phyloP scores from a whole-genome alignment of 495 filamentous ascomycete species.

The Daldinia concentrica region DNA sequence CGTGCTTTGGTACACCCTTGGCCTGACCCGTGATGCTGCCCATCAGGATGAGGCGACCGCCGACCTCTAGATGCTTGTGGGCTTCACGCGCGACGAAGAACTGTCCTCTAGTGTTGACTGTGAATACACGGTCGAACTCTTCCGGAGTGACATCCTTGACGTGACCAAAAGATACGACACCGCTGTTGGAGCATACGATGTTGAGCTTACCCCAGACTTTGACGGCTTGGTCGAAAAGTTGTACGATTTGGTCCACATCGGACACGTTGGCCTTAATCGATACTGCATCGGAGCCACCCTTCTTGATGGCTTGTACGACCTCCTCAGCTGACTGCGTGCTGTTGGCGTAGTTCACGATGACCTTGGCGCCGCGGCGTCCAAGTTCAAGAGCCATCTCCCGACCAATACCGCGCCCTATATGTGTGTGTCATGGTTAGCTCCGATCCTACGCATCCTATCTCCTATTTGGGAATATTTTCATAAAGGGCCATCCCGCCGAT shows the following conservation, averaged over 20 bases:
- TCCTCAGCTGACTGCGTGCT: constrained; percentile 68
- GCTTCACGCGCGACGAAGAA: constrained; percentile 86
- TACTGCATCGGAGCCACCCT: constrained; percentile 64
- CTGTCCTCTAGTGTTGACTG: constrained; percentile 78
- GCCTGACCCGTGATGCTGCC: constrained; percentile 62
- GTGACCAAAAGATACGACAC: constrained; percentile 70
- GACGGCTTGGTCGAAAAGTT: constrained; percentile 64
- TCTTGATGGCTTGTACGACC: constrained; percentile 63
- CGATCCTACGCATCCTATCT: neutral
- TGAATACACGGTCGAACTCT: constrained; percentile 79
- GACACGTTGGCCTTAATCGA: constrained; percentile 82
- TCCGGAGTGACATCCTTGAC: constrained; percentile 76
- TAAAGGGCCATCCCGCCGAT: neutral
- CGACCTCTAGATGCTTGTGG: constrained; percentile 70
- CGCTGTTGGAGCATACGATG: constrained; percentile 78
- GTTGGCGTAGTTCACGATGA: constrained; percentile 81
- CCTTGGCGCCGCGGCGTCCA: constrained; percentile 72
- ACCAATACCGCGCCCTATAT: constrained; percentile 75
- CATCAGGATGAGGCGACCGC: constrained; percentile 75
- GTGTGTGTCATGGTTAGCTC: constrained; percentile 19
- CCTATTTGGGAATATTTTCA: constrained; percentile 14
- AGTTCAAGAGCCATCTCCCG: constrained; percentile 80
- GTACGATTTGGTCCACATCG: constrained; percentile 68
- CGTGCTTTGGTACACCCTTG: constrained; percentile 73
- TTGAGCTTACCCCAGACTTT: constrained; percentile 73